These are phyloP conservation scores for Lactarius quietus DNA, from an alignment of 768 basidiomycete species.

Conservation along the genomic window DNA sequence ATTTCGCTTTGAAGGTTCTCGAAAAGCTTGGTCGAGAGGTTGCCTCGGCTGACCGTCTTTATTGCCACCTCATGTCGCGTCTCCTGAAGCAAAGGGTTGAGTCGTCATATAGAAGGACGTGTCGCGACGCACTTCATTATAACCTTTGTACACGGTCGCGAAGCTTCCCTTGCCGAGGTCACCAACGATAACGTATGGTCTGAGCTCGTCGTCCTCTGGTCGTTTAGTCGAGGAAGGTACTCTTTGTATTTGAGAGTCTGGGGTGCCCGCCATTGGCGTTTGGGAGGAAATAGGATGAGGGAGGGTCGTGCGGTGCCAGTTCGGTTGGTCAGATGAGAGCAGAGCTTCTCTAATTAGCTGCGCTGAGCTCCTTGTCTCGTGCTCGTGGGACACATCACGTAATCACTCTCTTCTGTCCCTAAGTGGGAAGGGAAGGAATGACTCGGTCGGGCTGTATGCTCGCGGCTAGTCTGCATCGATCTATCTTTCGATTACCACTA, in stretches of 20 bases:
- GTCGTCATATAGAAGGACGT: background rate
- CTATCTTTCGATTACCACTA: conserved; percentile 20
- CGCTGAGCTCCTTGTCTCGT: background rate
- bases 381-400: background rate
- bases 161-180: conserved; percentile 91
- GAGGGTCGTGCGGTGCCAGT: background rate
- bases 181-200: conserved; percentile 70
- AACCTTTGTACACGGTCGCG: conserved; percentile 93
- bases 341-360: background rate
- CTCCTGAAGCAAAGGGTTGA: conserved; percentile 45
- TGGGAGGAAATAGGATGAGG: background rate
- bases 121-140: conserved; percentile 67
- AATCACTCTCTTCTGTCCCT: background rate
- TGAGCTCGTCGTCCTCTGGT: conserved; percentile 64
- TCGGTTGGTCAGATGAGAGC: background rate
- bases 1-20: conserved; percentile 99
- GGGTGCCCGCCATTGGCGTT: conserved; percentile 5
- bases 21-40: conserved; percentile 85
- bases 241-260: conserved; percentile 11
- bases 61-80: conserved; percentile 81
- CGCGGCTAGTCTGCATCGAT: conserved; percentile 30
- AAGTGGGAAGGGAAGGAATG: background rate
- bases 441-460: conserved; percentile 4
- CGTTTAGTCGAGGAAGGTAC: conserved; percentile 20
- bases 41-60: conserved; percentile 88